A percentile compares a stretch with the other conserved stretches of the same genome.
Conservation (phyloP, 73 alveolate species). For the Paramecium sexaurelia region DNA sequence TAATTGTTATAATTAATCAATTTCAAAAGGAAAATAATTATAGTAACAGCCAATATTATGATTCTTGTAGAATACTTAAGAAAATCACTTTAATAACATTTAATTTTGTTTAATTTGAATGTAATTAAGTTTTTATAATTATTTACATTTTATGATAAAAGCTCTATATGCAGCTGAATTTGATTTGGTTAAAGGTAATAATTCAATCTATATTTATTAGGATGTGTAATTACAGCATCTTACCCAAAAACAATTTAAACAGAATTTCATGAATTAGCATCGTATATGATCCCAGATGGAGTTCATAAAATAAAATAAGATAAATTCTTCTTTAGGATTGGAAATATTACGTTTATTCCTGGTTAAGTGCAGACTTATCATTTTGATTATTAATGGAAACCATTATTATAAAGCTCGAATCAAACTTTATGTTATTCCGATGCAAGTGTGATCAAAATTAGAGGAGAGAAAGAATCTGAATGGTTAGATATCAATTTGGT, state of each 20-base stretch:
- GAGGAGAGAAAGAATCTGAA: background rate
- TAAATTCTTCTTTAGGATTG: constrained; percentile 5
- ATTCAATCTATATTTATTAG: background rate
- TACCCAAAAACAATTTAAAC: background rate
- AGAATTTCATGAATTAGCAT: background rate
- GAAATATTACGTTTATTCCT: background rate
- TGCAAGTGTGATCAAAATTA: background rate
- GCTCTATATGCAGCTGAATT: constrained; percentile 20
- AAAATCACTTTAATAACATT: too few relatives aligned
- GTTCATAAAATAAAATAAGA: constrained; percentile 36
- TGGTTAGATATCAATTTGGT: constrained; percentile 3
- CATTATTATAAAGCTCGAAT: background rate
- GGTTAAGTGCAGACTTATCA: constrained; percentile 18
- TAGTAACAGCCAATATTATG: too few relatives aligned
- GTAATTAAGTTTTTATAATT: too few relatives aligned
- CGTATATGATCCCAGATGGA: constrained; percentile 52
- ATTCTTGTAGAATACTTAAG: too few relatives aligned
- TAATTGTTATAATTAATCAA: too few relatives aligned
- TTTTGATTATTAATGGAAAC: constrained; percentile 9
- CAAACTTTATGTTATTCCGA: background rate
- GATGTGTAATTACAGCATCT: constrained; percentile 11
- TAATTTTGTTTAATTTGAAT: too few relatives aligned
- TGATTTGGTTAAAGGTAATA: constrained; percentile 16
- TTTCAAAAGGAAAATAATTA: too few relatives aligned
- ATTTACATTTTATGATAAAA: background rate